Conservation (phyloP, 2,329 filamentous ascomycete species). For the Ophiostoma himal-ulmi region DNA sequence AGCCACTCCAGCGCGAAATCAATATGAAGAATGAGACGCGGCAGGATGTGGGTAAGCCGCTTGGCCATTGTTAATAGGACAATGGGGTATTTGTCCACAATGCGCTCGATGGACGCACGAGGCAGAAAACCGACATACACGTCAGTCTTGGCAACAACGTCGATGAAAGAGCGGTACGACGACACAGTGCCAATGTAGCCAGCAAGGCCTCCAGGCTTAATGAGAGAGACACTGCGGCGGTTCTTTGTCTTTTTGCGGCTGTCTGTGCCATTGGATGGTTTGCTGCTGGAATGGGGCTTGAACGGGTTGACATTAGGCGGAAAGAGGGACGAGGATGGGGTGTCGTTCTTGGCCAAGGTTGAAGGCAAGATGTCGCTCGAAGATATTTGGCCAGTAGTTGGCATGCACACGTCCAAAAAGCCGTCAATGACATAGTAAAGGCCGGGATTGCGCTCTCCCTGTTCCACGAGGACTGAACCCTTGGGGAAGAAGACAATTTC, state of each 20-base stretch:
- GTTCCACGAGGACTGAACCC: conserved; percentile 87
- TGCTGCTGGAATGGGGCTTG: conserved; percentile 9
- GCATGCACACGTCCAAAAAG: conserved; percentile 90
- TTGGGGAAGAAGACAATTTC: conserved; percentile 98
- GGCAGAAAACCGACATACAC: conserved; percentile 96
- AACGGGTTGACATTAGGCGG: conserved; percentile 11
- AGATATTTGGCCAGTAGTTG: conserved; percentile 54
- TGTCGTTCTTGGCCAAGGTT: conserved; percentile 25
- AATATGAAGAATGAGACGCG: conserved; percentile 86
- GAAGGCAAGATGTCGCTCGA: conserved; percentile 36
- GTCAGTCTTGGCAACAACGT: conserved; percentile 95
- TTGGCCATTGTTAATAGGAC: conserved; percentile 95
- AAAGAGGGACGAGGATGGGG: conserved; percentile 26
- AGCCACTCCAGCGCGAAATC: conserved; percentile 99
- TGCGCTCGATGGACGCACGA: conserved; percentile 75
- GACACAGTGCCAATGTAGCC: conserved; percentile 93
- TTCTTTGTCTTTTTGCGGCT: conserved; percentile 44
- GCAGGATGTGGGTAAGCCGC: conserved; percentile 79
- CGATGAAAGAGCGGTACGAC: conserved; percentile 91
- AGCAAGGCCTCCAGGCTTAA: conserved; percentile 89
- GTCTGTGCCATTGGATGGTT: conserved; percentile 15
- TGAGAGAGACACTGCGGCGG: conserved; percentile 72
- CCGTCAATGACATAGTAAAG: conserved; percentile 97
- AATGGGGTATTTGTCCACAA: conserved; percentile 87
- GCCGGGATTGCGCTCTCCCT: conserved; percentile 93